These are phyloP conservation scores for Phylloporus sp. DNA, from an alignment of 768 basidiomycete genomes.

Conservation along the genomic window DNA sequence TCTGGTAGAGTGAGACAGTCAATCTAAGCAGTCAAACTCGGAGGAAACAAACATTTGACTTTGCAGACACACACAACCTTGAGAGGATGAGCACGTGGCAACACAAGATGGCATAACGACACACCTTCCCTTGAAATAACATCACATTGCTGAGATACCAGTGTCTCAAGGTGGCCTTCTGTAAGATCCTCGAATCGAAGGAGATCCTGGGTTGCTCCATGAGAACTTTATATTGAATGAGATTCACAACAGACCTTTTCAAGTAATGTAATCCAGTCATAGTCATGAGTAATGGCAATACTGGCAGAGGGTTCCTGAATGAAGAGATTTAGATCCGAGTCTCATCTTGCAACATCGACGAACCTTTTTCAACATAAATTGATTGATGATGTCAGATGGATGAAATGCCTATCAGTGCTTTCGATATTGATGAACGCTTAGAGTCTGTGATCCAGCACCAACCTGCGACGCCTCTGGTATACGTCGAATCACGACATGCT, in stretches of 20 bases:
- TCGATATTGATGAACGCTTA: background rate
- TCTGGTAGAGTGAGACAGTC: background rate
- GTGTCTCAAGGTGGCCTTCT: background rate
- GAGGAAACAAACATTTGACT: slow-evolving; percentile 6
- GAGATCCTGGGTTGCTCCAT: background rate
- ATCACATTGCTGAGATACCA: background rate
- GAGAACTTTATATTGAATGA: background rate
- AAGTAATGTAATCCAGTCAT: slow-evolving; percentile 5
- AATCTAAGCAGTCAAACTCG: background rate
- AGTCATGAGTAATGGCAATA: slow-evolving; percentile 4
- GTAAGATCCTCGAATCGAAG: background rate
- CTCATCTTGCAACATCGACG: background rate
- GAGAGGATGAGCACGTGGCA: background rate
- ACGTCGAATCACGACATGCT: background rate
- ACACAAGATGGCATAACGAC: background rate
- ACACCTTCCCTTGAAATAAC: background rate
- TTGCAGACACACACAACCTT: slow-evolving; percentile 5
- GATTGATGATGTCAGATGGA: slow-evolving; percentile 13
- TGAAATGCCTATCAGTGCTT: slow-evolving; percentile 3
- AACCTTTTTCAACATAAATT: background rate
- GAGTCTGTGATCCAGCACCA: background rate
- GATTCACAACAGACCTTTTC: background rate
- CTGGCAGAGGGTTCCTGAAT: background rate
- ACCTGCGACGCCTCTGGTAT: slow-evolving; percentile 2
- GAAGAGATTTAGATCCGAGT: background rate